Percentiles rank a stretch among this genome's conserved stretches.
Conservation (phyloP, 495 filamentous ascomycete genomes). For the Durotheca rogersii region DNA sequence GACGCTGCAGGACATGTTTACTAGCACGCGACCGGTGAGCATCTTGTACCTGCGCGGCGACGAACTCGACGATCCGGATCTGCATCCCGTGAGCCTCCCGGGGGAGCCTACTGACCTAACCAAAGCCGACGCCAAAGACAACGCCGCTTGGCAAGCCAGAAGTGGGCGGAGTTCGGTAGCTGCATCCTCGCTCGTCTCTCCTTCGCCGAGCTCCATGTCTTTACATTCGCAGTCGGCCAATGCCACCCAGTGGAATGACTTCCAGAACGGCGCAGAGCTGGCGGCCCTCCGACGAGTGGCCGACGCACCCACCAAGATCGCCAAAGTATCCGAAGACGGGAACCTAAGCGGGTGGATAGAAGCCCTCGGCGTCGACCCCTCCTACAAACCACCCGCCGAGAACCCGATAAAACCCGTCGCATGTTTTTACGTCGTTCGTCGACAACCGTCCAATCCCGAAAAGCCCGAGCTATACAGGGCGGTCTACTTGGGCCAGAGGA, state of each 20-base stretch:
- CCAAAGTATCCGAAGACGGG: constrained; percentile 51
- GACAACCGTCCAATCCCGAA: constrained; percentile 51
- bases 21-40: constrained; percentile 82
- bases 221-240: constrained; percentile 57
- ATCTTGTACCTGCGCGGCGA: constrained; percentile 80
- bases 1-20: constrained; percentile 93
- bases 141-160: constrained; percentile 54
- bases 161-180: constrained; percentile 56
- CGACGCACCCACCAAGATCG: constrained; percentile 53
- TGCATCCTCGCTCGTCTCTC: constrained; percentile 67
- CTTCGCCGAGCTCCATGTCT: constrained; percentile 65
- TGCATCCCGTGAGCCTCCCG: constrained; percentile 74
- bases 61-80: constrained; percentile 84
- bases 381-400: constrained; percentile 79
- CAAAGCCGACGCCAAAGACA: constrained; percentile 59
- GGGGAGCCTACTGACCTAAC: constrained; percentile 64
- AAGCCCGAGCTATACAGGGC: constrained; percentile 74
- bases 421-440: constrained; percentile 80
- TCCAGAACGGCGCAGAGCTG: constrained; percentile 38
- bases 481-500: constrained; percentile 79
- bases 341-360: constrained; percentile 81
- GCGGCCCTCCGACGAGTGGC: constrained; percentile 45
- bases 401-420: constrained; percentile 70
- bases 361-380: constrained; percentile 80
- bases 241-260: constrained; percentile 40